Evolutionary conservation across 2,329 filamentous ascomycete genomes (phyloP), one percentile per base, ranked within the genome.

Genomic region (Geosmithia morbida): DNA sequence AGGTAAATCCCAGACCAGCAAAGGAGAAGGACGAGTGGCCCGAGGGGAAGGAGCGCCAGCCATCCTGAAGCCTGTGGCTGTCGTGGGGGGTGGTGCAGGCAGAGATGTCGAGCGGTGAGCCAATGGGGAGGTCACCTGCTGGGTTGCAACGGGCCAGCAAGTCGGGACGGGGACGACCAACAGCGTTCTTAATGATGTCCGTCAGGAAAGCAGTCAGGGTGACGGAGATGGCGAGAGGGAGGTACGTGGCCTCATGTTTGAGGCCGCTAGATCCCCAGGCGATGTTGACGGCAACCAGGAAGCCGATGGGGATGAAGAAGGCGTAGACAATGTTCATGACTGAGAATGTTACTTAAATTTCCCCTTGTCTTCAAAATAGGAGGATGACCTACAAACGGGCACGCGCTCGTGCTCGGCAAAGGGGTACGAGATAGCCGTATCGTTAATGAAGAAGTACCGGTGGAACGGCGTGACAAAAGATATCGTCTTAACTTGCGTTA

Each of bases 371-470:
- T 26, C 22, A 4, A 8, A 4, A 26, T 26, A 26, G 8, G 8
- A 8, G 22, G 22, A 26, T 8, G 8, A 69, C 81, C 54, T 70
- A 84, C 83, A 61, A 14, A 94, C 80, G 7, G 87, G 73, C 0
- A 98, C 92, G 51, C 88, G 78, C 64, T 98, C 89, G 46, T 83
- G 66, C 48, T 83, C 72, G 19, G 92, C 87, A 65, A 94, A 85
- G 1, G 92, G 92, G 58, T 84, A 96, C 53, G 87, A 82, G 50
- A 97, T 87, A 45, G 79, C 71, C 20, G 85, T 74, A 61, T 97
- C 87, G 60, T 88, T 85, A 51, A 97, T 76, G 53, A 79, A 85
- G 67, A 98, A 97, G 79, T 96, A 85, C 66, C 87, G 87, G 62
- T 97, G 88, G 61, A 97, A 97, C 0, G 92, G 92, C 51, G 83